Conservation (phyloP, 73 alveolate genomes). For the Paramecium caudatum region DNA sequence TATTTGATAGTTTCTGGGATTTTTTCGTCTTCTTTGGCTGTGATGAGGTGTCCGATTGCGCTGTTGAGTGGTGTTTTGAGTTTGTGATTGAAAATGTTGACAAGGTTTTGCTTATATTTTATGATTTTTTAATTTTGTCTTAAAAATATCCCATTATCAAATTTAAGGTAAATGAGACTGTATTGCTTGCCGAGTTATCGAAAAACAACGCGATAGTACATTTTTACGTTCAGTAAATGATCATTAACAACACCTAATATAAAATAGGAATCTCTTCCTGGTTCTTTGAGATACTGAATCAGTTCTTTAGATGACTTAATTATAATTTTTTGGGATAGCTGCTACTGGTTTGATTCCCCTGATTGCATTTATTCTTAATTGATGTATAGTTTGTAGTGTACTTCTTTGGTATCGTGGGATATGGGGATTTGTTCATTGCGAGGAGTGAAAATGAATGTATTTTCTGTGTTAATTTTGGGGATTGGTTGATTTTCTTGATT, state of each 20-base stretch:
- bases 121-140: background rate
- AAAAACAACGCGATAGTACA: background rate
- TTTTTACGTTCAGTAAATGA: background rate
- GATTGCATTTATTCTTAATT: background rate
- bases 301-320: slow-evolving; percentile 2
- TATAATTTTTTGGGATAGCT: background rate
- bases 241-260: background rate
- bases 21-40: background rate
- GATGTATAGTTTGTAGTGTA: background rate
- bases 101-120: slow-evolving; percentile 1
- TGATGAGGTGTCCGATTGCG: slow-evolving; percentile 48
- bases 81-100: slow-evolving; percentile 50
- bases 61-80: slow-evolving; percentile 45
- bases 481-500: no score
- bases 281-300: background rate
- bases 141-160: background rate
- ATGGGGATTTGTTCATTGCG: background rate
- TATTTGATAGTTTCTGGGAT: background rate
- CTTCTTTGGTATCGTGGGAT: background rate
- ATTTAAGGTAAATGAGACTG: background rate
- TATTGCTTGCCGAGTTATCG: background rate
- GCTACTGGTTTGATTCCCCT: background rate
- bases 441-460: background rate
- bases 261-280: background rate
- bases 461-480: no score